These are phyloP conservation scores for Dispira simplex DNA, from an alignment of 192 early-diverging fungal species.

Conservation along the genomic window DNA sequence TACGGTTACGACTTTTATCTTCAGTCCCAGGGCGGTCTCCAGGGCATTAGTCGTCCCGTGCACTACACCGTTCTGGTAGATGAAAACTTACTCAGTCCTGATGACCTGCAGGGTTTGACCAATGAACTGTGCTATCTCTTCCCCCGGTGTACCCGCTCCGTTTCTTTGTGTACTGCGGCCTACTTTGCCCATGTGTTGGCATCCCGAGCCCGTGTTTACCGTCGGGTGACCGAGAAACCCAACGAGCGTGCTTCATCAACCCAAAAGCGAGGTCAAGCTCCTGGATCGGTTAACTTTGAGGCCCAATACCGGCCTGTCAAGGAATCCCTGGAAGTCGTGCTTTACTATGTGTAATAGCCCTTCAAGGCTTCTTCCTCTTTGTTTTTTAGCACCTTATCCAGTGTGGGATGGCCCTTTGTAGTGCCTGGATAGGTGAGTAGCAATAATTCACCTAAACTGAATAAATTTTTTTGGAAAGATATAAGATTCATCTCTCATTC, in stretches of 20 bases:
- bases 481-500: no score
- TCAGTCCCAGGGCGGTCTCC: conserved; percentile 81
- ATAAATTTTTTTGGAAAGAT: no score
- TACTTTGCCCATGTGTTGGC: conserved; percentile 90
- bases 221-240: background rate
- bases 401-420: no score
- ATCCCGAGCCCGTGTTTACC: conserved; percentile 71
- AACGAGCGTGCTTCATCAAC: background rate
- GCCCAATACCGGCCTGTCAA: no score
- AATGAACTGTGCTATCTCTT: conserved; percentile 85
- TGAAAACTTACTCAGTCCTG: conserved; percentile 62
- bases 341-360: no score
- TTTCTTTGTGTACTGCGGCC: conserved; percentile 74
- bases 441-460: no score
- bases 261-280: background rate
- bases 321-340: no score
- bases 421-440: no score
- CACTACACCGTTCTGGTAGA: conserved; percentile 86
- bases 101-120: conserved; percentile 72
- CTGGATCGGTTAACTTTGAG: no score
- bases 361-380: no score
- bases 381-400: no score
- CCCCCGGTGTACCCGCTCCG: conserved; percentile 72
- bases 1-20: conserved; percentile 78
- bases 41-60: conserved; percentile 83